Conservation (phyloP, 108 stramenopile species). For the Poteriospumella lacustris region DNA sequence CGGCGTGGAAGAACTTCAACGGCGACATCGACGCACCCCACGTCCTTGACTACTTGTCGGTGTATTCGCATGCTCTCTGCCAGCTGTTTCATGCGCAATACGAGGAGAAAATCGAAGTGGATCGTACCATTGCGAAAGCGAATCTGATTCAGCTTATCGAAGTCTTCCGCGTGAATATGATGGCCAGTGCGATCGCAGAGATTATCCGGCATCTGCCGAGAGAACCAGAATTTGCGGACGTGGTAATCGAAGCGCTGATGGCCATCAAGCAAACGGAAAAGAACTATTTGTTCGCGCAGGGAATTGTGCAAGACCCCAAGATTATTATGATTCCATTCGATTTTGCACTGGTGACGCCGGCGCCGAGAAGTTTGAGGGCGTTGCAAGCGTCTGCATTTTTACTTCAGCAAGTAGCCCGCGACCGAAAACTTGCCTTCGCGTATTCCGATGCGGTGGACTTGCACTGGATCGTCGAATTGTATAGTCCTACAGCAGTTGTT, state of each 20-base stretch:
- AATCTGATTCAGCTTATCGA: not conserved
- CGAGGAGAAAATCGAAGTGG: not conserved
- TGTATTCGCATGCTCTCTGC: not conserved
- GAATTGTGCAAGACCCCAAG: not conserved
- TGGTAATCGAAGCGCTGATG: not conserved
- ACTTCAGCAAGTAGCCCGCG: slow-evolving; percentile 1
- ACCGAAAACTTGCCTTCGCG: not conserved
- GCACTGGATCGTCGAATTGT: not conserved
- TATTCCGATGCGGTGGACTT: slow-evolving; percentile 27
- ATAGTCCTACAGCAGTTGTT: not conserved
- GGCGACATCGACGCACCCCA: too few relatives aligned
- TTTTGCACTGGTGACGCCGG: not conserved
- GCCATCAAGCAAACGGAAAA: not conserved
- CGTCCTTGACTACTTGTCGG: too few relatives aligned
- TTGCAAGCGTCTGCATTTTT: not conserved
- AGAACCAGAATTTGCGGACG: slow-evolving; percentile 19
- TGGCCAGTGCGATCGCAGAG: not conserved
- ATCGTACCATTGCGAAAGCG: not conserved
- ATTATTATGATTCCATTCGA: not conserved
- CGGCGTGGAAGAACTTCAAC: too few relatives aligned
- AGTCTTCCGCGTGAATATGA: not conserved
- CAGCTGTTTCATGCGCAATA: not conserved
- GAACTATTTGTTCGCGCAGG: not conserved
- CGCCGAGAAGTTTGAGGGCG: too few relatives aligned
- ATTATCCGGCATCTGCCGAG: slow-evolving; percentile 2